phyloP scores from a whole-genome alignment of 2,329 filamentous ascomycete species.

The Aspergillus floridensis region DNA sequence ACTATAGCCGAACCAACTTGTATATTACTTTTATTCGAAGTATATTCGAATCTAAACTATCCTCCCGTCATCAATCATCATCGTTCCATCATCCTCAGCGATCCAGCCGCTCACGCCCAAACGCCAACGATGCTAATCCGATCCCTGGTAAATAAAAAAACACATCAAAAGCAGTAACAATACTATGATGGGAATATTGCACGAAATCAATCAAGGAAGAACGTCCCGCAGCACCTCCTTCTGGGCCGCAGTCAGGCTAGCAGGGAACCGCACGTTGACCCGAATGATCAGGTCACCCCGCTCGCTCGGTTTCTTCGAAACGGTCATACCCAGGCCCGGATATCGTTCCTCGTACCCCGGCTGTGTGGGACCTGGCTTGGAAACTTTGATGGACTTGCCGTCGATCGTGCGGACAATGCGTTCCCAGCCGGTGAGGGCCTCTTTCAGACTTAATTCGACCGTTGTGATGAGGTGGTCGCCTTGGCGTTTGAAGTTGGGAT shows the following conservation, averaged over 20 bases:
- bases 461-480: conserved; percentile 81
- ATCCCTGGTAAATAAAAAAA: conserved; percentile 1
- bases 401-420: conserved; percentile 92
- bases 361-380: conserved; percentile 79
- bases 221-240: conserved; percentile 80
- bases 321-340: conserved; percentile 87
- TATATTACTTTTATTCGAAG: neutral
- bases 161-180: neutral
- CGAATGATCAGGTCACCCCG: conserved; percentile 85
- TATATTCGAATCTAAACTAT: neutral
- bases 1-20: neutral
- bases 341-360: conserved; percentile 79
- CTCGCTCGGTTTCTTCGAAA: conserved; percentile 81
- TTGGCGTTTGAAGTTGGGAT: conserved; percentile 79
- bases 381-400: conserved; percentile 75
- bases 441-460: conserved; percentile 82
- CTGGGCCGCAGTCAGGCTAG: conserved; percentile 69
- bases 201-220: conserved; percentile 48
- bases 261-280: conserved; percentile 91
- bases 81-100: conserved; percentile 7
- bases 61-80: conserved; percentile 2
- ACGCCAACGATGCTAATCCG: conserved; percentile 27
- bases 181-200: neutral
- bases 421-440: conserved; percentile 91
- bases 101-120: conserved; percentile 20